Base-by-base conservation (phyloP, 2,329 filamentous ascomycete species). In the Sporothrix curviconia region DNA sequence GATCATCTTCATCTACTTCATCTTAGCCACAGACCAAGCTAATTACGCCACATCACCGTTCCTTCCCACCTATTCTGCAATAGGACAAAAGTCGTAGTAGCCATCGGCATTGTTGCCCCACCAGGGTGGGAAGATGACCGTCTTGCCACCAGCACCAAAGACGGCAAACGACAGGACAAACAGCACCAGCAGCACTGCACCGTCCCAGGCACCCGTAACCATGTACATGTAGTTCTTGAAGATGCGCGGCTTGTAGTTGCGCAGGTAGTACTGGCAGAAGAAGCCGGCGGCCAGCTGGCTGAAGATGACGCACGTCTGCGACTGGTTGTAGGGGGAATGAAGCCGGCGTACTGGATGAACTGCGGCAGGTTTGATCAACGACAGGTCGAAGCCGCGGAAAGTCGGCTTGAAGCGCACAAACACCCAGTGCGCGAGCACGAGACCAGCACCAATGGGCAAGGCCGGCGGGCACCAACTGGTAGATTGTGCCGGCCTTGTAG, bases 131-230 rank as follows among this genome's bases (percentile, higher is more conserved):
- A 82, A 81, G 0, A 75, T 71, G 9, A 69, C 64, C 0, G 73
- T 65, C 1, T 36, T 22, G 42, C 62, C 60, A 2, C 76, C 76
- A 3, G 76, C 78, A 0, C 79, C 79, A 55, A 81, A 80, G 0
- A 82, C 79, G 1, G 79, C 78, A 66, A 82, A 82, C 0, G 78
- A 80, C 12, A 82, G 67, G 40, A 81, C 75, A 54, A 81, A 81
- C 2, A 81, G 67, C 0, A 73, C 75, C 1, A 70, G 67, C 4
- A 80, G 69, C 58, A 71, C 74, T 7, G 73, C 79, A 9, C 79
- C 79, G 59, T 82, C 79, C 15, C 77, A 76, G 0, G 78, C 78
- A n/a, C 74, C 78, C 0, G 77, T 75, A 1, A 81, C 66, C 7
- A 82, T 65, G 65, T 81, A 82, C 17, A 73, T 75, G 63, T 80